phyloP scores from a whole-genome alignment of 768 basidiomycete genomes.

The Agaricus sinodeliciosus region DNA sequence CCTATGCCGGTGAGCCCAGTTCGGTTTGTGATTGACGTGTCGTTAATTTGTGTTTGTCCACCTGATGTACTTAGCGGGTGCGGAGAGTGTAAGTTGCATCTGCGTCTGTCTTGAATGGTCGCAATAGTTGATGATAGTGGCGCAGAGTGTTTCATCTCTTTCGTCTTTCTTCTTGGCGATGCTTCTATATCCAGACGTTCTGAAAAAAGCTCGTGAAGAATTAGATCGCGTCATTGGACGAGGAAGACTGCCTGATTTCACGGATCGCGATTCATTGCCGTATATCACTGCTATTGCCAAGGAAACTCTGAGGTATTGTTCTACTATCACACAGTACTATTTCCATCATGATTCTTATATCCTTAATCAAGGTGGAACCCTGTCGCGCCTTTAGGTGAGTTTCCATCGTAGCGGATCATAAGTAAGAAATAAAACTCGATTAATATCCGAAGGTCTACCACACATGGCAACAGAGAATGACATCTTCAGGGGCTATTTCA shows the following conservation, averaged over 20 bases:
- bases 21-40: neutral
- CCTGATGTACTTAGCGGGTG: slow-evolving; percentile 25
- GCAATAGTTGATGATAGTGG: neutral
- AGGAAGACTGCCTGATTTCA: slow-evolving; percentile 22
- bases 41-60: neutral
- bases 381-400: slow-evolving; percentile 23
- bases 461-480: slow-evolving; percentile 36
- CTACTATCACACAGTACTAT: neutral
- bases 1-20: slow-evolving; percentile 27
- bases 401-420: neutral
- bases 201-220: slow-evolving; percentile 24
- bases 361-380: slow-evolving; percentile 21
- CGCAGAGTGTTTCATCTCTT: slow-evolving; percentile 26
- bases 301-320: slow-evolving; percentile 27
- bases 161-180: slow-evolving; percentile 31
- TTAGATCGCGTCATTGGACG: slow-evolving; percentile 24
- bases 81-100: slow-evolving; percentile 30
- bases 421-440: neutral
- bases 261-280: slow-evolving; percentile 25
- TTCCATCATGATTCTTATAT: neutral
- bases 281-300: slow-evolving; percentile 35
- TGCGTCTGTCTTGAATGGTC: neutral
- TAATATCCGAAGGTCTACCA: slow-evolving; percentile 20
- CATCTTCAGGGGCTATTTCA: slow-evolving; percentile 34
- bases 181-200: slow-evolving; percentile 28